Percentiles rank a stretch among this genome's conserved stretches.
Evolutionary conservation across 2,329 filamentous ascomycete genomes (phyloP).

Genomic region (Fusarium brachygibbosum): DNA sequence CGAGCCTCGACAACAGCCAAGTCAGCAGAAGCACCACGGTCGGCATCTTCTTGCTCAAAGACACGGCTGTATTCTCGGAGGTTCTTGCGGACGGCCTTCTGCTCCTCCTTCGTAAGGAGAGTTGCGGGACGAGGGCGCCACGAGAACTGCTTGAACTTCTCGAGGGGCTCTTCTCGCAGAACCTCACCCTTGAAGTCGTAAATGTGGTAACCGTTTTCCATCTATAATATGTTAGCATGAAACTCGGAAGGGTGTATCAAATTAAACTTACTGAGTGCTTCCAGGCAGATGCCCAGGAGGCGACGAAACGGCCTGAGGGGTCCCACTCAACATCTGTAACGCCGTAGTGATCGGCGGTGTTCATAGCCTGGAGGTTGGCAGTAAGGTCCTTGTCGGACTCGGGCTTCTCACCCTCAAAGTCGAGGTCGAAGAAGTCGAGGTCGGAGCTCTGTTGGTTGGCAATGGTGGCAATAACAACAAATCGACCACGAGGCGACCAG

Average conservation of each 20-base stretch:
- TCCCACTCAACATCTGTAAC: slow-evolving; percentile 99
- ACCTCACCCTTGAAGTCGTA: slow-evolving; percentile 96
- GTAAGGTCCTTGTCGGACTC: slow-evolving; percentile 94
- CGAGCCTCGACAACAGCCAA: slow-evolving; percentile 92
- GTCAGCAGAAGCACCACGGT: slow-evolving; percentile 93
- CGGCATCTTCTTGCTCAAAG: slow-evolving; percentile 95
- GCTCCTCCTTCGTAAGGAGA: slow-evolving; percentile 95
- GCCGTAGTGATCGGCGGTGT: slow-evolving; percentile 94
- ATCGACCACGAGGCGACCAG: slow-evolving; percentile 96
- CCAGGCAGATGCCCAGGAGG: slow-evolving; percentile 93
- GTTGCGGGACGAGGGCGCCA: slow-evolving; percentile 94
- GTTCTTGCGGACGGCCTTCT: slow-evolving; percentile 98
- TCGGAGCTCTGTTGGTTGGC: slow-evolving; percentile 94
- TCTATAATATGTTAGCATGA: slow-evolving; percentile 66
- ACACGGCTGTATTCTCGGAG: slow-evolving; percentile 94
- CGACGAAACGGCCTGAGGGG: slow-evolving; percentile 93
- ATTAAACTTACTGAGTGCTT: slow-evolving; percentile 83
- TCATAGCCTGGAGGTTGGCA: slow-evolving; percentile 95
- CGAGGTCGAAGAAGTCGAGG: slow-evolving; percentile 96
- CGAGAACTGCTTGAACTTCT: slow-evolving; percentile 97
- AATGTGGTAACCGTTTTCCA: slow-evolving; percentile 99
- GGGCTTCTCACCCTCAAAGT: slow-evolving; percentile 97
- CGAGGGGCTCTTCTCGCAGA: slow-evolving; percentile 89
- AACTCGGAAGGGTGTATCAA: slow-evolving; percentile 30
- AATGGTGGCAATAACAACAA: slow-evolving; percentile 94